phyloP scores from a whole-genome alignment of 1,284 basidiomycete species.

The Cerioporus squamosus region DNA sequence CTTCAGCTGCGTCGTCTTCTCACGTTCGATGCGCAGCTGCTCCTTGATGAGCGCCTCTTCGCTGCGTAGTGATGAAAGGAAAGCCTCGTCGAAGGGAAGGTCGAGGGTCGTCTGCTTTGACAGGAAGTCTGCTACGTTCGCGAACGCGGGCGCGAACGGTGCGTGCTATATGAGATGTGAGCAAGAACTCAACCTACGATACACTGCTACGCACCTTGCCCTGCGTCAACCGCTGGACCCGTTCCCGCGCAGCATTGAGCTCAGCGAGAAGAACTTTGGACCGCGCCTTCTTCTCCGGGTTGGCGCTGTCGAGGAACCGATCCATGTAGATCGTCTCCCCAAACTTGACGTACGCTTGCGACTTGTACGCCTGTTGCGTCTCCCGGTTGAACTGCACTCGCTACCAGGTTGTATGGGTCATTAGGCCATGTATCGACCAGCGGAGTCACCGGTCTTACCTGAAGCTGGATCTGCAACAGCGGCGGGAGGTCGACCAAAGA shows the following conservation, averaged over 20 bases:
- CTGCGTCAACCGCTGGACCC: slow-evolving; percentile 69
- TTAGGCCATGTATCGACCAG: background rate
- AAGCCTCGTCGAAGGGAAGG: slow-evolving; percentile 56
- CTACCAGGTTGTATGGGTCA: slow-evolving; percentile 44
- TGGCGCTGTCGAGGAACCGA: slow-evolving; percentile 84
- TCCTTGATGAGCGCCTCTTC: slow-evolving; percentile 58
- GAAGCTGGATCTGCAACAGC: slow-evolving; percentile 92
- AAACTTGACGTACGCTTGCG: slow-evolving; percentile 94
- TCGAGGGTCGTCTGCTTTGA: slow-evolving; percentile 45
- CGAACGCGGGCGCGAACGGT: slow-evolving; percentile 57
- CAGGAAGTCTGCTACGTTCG: slow-evolving; percentile 59
- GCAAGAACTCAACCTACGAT: background rate
- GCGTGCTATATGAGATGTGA: slow-evolving; percentile 47
- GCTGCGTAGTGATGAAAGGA: slow-evolving; percentile 51
- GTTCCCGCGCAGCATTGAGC: slow-evolving; percentile 65
- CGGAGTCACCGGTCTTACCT: slow-evolving; percentile 53
- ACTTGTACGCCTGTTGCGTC: slow-evolving; percentile 90
- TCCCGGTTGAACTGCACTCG: slow-evolving; percentile 96
- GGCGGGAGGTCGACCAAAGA: slow-evolving; percentile 88
- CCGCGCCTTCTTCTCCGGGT: slow-evolving; percentile 69
- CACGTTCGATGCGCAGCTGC: slow-evolving; percentile 70
- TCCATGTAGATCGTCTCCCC: slow-evolving; percentile 89
- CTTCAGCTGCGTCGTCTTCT: slow-evolving; percentile 61
- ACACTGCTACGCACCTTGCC: slow-evolving; percentile 55
- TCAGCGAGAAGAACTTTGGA: slow-evolving; percentile 74